Evolutionary conservation across 176 grass and related monocot genomes (phyloP).

Genomic region (Oryza glaberrima): DNA sequence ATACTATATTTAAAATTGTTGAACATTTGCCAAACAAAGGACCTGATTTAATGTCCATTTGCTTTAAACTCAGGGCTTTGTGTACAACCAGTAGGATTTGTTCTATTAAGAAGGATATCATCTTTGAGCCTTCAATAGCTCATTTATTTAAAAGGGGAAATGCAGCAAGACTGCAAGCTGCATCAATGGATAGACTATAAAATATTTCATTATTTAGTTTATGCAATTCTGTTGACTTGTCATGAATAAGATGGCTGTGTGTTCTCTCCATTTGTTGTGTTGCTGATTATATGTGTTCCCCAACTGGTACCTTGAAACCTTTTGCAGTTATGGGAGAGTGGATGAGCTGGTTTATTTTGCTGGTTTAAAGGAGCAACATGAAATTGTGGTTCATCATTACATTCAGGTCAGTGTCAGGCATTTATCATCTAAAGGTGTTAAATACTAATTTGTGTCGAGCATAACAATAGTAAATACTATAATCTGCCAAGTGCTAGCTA

Average conservation of each 20-base stretch:
- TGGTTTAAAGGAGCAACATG: slow-evolving; percentile 86
- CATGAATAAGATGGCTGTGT: background rate
- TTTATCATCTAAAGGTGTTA: slow-evolving; percentile 18
- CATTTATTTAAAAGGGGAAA: slow-evolving; percentile 15
- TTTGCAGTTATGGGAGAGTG: slow-evolving; percentile 84
- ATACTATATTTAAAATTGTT: slow-evolving; percentile 11
- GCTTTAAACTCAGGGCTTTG: background rate
- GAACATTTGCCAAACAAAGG: background rate
- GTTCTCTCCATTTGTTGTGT: slow-evolving; percentile 13
- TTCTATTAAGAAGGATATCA: background rate
- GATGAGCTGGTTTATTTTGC: slow-evolving; percentile 98
- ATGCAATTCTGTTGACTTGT: background rate
- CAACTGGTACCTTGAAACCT: slow-evolving; percentile 23
- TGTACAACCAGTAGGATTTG: slow-evolving; percentile 12
- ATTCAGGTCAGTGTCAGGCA: slow-evolving; percentile 68
- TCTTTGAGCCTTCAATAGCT: background rate
- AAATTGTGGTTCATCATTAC: slow-evolving; percentile 97
- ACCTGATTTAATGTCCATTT: background rate
- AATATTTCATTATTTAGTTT: slow-evolving; percentile 21
- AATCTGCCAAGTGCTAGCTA: background rate
- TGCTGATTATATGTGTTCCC: background rate
- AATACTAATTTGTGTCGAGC: background rate
- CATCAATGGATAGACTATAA: slow-evolving; percentile 1
- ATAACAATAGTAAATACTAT: background rate
- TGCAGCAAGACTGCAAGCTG: background rate